Conservation (phyloP, 2,329 filamentous ascomycete genomes). For the Fonsecaea pugnacius region DNA sequence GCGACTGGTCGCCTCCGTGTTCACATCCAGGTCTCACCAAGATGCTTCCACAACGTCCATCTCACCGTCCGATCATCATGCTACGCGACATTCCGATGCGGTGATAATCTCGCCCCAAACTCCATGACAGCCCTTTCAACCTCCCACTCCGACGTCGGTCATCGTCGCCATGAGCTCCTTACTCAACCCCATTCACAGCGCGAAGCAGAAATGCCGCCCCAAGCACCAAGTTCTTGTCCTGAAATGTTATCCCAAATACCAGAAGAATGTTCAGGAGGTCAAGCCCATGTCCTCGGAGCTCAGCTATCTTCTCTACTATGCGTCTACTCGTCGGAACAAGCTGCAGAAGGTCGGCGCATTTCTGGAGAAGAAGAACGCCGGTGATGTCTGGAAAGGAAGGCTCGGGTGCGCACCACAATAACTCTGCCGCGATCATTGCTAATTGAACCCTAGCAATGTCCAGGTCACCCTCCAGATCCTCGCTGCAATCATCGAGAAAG, state of each 20-base stretch:
- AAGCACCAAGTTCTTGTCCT: slow-evolving; percentile 96
- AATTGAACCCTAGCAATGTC: slow-evolving; percentile 68
- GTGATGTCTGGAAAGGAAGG: slow-evolving; percentile 85
- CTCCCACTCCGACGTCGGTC: slow-evolving; percentile 12
- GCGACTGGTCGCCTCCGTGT: neutral
- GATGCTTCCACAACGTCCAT: slow-evolving; percentile 8
- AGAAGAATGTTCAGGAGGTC: slow-evolving; percentile 88
- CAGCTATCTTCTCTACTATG: slow-evolving; percentile 96
- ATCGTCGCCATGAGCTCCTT: slow-evolving; percentile 34
- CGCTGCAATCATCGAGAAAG: slow-evolving; percentile 88
- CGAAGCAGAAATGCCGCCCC: slow-evolving; percentile 71
- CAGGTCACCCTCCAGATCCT: slow-evolving; percentile 94
- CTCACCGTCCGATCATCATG: slow-evolving; percentile 8
- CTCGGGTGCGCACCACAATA: slow-evolving; percentile 70
- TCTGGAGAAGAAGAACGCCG: slow-evolving; percentile 88
- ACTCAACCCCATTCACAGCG: slow-evolving; percentile 56
- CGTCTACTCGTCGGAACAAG: slow-evolving; percentile 90
- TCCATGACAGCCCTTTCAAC: slow-evolving; percentile 24
- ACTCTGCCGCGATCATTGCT: slow-evolving; percentile 15
- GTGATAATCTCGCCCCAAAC: slow-evolving; percentile 2
- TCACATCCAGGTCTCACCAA: slow-evolving; percentile 15
- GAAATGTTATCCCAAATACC: slow-evolving; percentile 93
- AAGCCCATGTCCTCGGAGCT: slow-evolving; percentile 97
- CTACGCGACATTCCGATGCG: slow-evolving; percentile 1
- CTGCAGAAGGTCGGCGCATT: slow-evolving; percentile 95